Conservation (phyloP, 2,329 filamentous ascomycete genomes). For the Colletotrichum viniferum region DNA sequence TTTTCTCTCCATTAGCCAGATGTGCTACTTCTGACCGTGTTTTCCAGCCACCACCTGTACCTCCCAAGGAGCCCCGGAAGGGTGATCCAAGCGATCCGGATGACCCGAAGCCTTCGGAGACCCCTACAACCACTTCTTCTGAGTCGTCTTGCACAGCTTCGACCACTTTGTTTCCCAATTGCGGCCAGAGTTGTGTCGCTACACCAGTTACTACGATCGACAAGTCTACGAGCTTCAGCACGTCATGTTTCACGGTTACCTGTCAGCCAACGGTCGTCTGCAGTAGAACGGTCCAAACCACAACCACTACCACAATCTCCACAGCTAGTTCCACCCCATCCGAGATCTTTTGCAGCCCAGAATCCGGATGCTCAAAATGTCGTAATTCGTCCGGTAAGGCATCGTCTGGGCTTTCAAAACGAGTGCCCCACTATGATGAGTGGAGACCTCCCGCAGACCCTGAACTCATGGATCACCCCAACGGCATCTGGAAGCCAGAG, state of each 20-base stretch:
- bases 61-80: background rate
- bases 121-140: background rate
- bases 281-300: background rate
- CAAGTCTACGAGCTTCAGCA: background rate
- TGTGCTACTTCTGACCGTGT: background rate
- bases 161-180: background rate
- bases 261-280: background rate
- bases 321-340: accelerated
- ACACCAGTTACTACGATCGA: background rate
- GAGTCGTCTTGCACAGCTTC: background rate
- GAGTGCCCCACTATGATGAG: too few relatives aligned
- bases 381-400: too few relatives aligned
- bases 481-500: too few relatives aligned
- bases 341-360: background rate
- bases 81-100: background rate
- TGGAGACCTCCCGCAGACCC: too few relatives aligned
- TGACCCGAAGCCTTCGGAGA: background rate
- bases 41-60: background rate
- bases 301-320: background rate
- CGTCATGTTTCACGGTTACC: background rate
- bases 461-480: too few relatives aligned
- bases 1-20: background rate
- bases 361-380: too few relatives aligned
- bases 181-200: background rate
- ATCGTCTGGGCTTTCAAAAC: too few relatives aligned